Base-by-base conservation (phyloP, 192 early-diverging fungal genomes). In the Backusella sp. region DNA sequence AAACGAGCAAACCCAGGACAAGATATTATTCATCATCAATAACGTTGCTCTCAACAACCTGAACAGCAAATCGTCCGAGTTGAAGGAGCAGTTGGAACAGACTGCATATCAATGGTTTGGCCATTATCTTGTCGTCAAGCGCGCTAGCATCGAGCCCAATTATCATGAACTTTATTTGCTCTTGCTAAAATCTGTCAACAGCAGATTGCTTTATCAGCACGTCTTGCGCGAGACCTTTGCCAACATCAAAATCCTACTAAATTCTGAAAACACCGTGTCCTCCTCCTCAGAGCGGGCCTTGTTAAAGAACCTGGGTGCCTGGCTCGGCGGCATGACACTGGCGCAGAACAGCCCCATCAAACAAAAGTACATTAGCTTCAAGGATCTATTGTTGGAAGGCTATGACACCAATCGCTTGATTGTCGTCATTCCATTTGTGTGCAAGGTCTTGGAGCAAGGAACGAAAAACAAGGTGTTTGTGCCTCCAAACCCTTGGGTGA, bases 351-450 rank as follows among this genome's bases (percentile, higher is more conserved):
- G 88, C 70, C 98, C 98, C 11, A 97, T 99, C 79, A 92, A 94
- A 81, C 96, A 98, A 82, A 97, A 98, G 74, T 91, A 97, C 72
- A 88, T 98, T 62, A 91, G 95, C 0, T 95, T 99, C 84, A 99
- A 99, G 87, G 94, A 96, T 70, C 80, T 99, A 11, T 79, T 99
- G 62, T 82, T 98, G 70, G 94, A 99, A 86, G 98, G 98, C 2
- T 97, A 92, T 78, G 92, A 92, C 74, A 89, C 86, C 56, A 90
- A 92, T 66, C 84, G 96, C 14, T 86, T 99, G 39, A 96, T 97
- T 85, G 95, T 98, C 9, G 96, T 95, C 2, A 97, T 99, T 68
- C 98, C 98, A 23, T 99, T 99, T 77, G 96, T 97, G 11, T 99
- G 98, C 86, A 97, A 98, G 82, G 95, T 98, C 0, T 84, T 99